Percentiles rank a stretch among this genome's conserved stretches.
Conservation (phyloP, 208 protist species). For the Lotmaria passim region DNA sequence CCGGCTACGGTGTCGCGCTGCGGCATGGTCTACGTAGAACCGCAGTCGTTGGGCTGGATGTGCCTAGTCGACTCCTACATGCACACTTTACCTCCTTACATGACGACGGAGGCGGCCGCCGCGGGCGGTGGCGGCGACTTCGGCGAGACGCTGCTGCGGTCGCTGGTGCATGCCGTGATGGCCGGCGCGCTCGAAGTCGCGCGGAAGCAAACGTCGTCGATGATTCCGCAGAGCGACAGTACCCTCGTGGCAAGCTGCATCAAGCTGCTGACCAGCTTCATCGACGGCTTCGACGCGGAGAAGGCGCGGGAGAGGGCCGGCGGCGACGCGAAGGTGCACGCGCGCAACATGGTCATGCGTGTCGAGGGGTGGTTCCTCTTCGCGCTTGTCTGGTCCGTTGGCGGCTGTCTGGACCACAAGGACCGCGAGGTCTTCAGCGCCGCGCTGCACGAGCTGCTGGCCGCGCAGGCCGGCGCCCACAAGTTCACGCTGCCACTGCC, state of each 20-base stretch:
- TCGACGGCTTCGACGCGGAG: conserved; percentile 48
- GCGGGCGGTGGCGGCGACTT: too few species aligned
- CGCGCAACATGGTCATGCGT: conserved; percentile 68
- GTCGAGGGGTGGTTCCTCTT: conserved; percentile 94
- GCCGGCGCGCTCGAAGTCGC: conserved; percentile 81
- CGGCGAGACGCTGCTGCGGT: conserved; percentile 44
- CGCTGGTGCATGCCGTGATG: conserved; percentile 78
- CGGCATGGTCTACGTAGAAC: conserved; percentile 98
- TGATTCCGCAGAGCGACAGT: conserved; percentile 80
- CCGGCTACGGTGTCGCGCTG: conserved; percentile 98
- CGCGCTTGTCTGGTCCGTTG: conserved; percentile 92
- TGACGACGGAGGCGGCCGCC: conserved; percentile 46
- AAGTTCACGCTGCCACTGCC: conserved; percentile 72
- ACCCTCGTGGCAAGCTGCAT: conserved; percentile 82
- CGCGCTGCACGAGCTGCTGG: conserved; percentile 74
- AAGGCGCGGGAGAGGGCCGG: conserved; percentile 21
- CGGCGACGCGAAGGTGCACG: conserved; percentile 44
- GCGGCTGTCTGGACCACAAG: conserved; percentile 86
- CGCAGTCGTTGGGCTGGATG: conserved; percentile 93
- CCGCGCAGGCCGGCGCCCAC: conserved; percentile 17
- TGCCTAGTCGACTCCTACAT: conserved; percentile 91
- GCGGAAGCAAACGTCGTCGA: conserved; percentile 72
- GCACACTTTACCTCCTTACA: conserved; percentile 66
- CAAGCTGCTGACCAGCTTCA: conserved; percentile 80
- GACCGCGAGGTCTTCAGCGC: conserved; percentile 83